Conservation (phyloP, 1,284 basidiomycete genomes). For the Papiliotrema terrestris region DNA sequence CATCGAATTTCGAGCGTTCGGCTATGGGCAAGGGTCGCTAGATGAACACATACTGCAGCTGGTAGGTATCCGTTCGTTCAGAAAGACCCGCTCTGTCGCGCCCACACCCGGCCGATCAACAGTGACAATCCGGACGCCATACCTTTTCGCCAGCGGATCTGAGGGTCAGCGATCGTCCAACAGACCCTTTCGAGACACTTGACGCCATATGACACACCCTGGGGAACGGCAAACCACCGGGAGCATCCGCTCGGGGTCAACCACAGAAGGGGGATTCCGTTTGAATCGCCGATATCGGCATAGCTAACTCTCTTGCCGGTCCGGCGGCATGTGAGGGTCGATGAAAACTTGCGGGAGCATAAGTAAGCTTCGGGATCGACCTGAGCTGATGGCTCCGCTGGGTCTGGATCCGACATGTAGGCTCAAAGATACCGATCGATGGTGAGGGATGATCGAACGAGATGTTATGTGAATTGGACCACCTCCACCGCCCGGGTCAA, state of each 20-base stretch:
- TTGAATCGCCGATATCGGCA: conserved; percentile 38
- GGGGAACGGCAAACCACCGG: conserved; percentile 42
- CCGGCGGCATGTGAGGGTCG: conserved; percentile 31
- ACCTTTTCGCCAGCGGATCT: conserved; percentile 39
- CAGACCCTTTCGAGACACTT: too few species aligned
- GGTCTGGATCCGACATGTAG: background rate
- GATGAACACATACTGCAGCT: conserved; percentile 28
- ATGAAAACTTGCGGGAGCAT: conserved; percentile 32
- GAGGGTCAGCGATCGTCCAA: background rate
- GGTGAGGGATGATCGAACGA: background rate
- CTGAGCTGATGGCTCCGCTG: conserved; percentile 5
- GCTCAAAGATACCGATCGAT: background rate
- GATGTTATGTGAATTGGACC: background rate
- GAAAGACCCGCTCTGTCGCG: conserved; percentile 32
- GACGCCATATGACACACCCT: conserved; percentile 29
- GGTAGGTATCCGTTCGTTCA: conserved; percentile 30
- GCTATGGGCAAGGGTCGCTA: too few species aligned
- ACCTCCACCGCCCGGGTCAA: conserved; percentile 1
- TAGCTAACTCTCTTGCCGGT: conserved; percentile 36
- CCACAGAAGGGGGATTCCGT: conserved; percentile 37
- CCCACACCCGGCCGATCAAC: conserved; percentile 44
- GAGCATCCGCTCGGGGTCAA: conserved; percentile 41
- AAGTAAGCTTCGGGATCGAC: conserved; percentile 36
- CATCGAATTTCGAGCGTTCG: background rate
- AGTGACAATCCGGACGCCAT: conserved; percentile 38